These are phyloP conservation scores for Ophiostoma perfectum DNA, from an alignment of 2,329 filamentous ascomycete species.

Conservation along the genomic window DNA sequence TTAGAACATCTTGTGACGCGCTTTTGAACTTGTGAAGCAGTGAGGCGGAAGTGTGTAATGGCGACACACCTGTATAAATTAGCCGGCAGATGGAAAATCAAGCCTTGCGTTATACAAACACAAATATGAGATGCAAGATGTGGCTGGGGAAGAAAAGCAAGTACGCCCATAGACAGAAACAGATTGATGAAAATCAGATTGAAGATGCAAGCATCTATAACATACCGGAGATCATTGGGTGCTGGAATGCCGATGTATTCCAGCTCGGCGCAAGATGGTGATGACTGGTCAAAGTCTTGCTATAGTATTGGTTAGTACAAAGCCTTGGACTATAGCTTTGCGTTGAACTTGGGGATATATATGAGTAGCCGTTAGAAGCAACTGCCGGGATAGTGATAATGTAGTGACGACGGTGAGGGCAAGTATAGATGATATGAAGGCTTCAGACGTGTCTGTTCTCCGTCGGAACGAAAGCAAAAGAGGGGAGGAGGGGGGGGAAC, in stretches of 20 bases:
- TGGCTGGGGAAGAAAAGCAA: not conserved
- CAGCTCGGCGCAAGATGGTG: constrained; percentile 44
- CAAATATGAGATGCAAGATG: not conserved
- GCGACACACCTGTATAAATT: not conserved
- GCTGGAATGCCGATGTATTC: constrained; percentile 50
- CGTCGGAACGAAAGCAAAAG: not conserved
- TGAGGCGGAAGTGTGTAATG: not conserved
- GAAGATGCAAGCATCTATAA: constrained; percentile 25
- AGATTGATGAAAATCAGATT: not conserved
- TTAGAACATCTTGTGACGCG: not conserved
- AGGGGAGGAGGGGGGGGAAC: no score
- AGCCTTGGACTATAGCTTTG: not conserved
- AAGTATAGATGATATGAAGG: not conserved
- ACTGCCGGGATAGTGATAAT: not conserved
- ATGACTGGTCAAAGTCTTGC: constrained; percentile 53
- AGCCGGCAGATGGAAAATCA: not conserved
- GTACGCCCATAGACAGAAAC: not conserved
- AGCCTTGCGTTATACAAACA: not conserved
- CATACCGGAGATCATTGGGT: constrained; percentile 52
- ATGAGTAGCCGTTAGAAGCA: no score
- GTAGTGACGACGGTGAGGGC: not conserved
- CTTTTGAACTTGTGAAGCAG: not conserved
- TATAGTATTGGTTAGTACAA: constrained; percentile 22
- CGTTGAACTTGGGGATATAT: no score
- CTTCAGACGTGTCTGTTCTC: not conserved